These are phyloP conservation scores for Podaxis sp. DNA, from an alignment of 768 basidiomycete genomes.

Conservation along the genomic window DNA sequence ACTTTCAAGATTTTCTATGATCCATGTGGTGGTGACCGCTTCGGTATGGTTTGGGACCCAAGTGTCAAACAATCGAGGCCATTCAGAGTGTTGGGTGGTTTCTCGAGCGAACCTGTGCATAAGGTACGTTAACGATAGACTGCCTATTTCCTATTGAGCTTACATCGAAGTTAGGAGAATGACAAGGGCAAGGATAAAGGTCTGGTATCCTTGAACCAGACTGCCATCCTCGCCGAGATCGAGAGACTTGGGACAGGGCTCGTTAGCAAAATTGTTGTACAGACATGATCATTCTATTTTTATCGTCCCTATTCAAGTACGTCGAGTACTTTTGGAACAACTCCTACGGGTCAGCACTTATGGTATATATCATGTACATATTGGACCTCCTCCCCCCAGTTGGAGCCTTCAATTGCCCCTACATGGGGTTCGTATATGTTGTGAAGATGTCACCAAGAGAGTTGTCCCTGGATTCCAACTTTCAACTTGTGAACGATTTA, in stretches of 20 bases:
- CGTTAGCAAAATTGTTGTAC: slow-evolving; percentile 31
- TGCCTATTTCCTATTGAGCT: slow-evolving; percentile 1
- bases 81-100: slow-evolving; percentile 83
- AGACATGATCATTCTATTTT: background rate
- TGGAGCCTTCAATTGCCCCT: too few relatives aligned
- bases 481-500: too few relatives aligned
- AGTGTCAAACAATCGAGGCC: slow-evolving; percentile 56
- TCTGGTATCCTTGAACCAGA: slow-evolving; percentile 65
- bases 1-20: slow-evolving; percentile 87
- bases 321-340: background rate
- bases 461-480: too few relatives aligned
- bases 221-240: slow-evolving; percentile 71
- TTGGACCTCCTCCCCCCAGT: too few relatives aligned
- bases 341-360: background rate
- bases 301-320: background rate
- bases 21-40: slow-evolving; percentile 69
- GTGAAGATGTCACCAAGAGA: too few relatives aligned
- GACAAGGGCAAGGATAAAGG: slow-evolving; percentile 55
- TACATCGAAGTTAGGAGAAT: slow-evolving; percentile 28
- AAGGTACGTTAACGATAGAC: slow-evolving; percentile 28
- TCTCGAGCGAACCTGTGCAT: slow-evolving; percentile 62
- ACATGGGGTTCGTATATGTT: too few relatives aligned
- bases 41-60: slow-evolving; percentile 89
- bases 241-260: slow-evolving; percentile 72
- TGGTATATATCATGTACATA: background rate